These are phyloP conservation scores for Sparassis latifolia DNA, from an alignment of 1,284 basidiomycete genomes.

Conservation along the genomic window DNA sequence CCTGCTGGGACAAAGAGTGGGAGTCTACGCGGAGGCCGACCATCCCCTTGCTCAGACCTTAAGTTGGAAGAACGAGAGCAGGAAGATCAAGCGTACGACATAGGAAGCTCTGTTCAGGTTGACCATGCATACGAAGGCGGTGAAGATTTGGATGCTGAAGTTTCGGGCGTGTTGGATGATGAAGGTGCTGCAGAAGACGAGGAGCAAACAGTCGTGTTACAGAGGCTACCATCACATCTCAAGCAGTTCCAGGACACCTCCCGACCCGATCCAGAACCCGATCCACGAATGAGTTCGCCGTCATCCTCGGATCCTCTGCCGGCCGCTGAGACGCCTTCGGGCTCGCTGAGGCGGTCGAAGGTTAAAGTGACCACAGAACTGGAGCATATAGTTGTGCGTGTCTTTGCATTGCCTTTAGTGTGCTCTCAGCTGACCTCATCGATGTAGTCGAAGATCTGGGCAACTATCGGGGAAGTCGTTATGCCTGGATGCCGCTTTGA, in stretches of 20 bases:
- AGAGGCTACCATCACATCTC: slow-evolving; percentile 9
- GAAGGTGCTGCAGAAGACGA: slow-evolving; percentile 16
- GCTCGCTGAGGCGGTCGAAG: slow-evolving; percentile 16
- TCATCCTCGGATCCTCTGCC: background rate
- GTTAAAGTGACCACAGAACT: slow-evolving; percentile 46
- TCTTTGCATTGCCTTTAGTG: background rate
- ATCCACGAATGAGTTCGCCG: background rate
- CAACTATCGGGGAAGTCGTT: slow-evolving; percentile 54
- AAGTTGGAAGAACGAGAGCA: too few species aligned
- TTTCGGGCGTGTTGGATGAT: background rate
- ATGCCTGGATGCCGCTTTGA: slow-evolving; percentile 48
- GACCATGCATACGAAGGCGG: background rate
- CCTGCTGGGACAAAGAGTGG: background rate
- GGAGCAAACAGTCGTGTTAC: slow-evolving; percentile 26
- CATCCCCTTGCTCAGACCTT: too few species aligned
- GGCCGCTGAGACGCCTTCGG: slow-evolving; percentile 3
- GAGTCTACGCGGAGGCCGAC: background rate
- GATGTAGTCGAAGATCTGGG: slow-evolving; percentile 60
- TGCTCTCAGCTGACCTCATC: background rate
- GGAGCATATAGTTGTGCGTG: slow-evolving; percentile 53
- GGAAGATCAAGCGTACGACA: background rate
- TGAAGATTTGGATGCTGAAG: background rate
- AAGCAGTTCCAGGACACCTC: background rate
- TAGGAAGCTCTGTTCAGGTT: background rate
- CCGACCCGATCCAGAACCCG: too few species aligned